These are phyloP conservation scores for Neofusicoccum sp. DNA, from an alignment of 2,329 filamentous ascomycete species.

Conservation along the genomic window DNA sequence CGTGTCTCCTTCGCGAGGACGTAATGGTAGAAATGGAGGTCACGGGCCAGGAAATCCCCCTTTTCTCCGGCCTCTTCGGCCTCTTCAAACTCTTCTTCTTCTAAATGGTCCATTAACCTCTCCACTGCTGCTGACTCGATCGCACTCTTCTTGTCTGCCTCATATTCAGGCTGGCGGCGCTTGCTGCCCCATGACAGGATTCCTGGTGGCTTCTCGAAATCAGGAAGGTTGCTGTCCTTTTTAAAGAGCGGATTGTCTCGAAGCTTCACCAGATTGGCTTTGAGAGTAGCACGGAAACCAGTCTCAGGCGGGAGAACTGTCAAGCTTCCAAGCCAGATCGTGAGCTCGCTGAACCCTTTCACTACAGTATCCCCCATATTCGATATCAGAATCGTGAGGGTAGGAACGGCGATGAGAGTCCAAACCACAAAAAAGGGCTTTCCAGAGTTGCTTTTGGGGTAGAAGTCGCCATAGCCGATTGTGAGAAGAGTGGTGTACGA, in stretches of 20 bases:
- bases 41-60: slow-evolving; percentile 49
- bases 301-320: slow-evolving; percentile 57
- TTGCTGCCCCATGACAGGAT: neutral
- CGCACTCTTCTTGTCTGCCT: slow-evolving; percentile 19
- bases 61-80: slow-evolving; percentile 45
- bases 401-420: slow-evolving; percentile 58
- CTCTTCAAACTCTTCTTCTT: slow-evolving; percentile 41
- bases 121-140: neutral
- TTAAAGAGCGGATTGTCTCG: slow-evolving; percentile 9
- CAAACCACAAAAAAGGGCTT: slow-evolving; percentile 61
- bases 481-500: slow-evolving; percentile 56
- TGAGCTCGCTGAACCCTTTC: slow-evolving; percentile 57
- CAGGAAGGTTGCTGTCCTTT: neutral
- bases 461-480: slow-evolving; percentile 58
- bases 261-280: slow-evolving; percentile 32
- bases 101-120: slow-evolving; percentile 7
- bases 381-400: slow-evolving; percentile 57
- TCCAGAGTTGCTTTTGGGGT: slow-evolving; percentile 51
- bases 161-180: slow-evolving; percentile 23
- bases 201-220: slow-evolving; percentile 1
- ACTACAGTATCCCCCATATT: slow-evolving; percentile 60
- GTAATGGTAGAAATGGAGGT: slow-evolving; percentile 56
- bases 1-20: slow-evolving; percentile 50
- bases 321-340: slow-evolving; percentile 57
- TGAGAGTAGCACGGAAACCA: slow-evolving; percentile 40